Percentiles rank a stretch among this genome's conserved stretches.
These are phyloP conservation scores for Austroboletus festivus DNA, from an alignment of 768 basidiomycete genomes.

Conservation along the genomic window DNA sequence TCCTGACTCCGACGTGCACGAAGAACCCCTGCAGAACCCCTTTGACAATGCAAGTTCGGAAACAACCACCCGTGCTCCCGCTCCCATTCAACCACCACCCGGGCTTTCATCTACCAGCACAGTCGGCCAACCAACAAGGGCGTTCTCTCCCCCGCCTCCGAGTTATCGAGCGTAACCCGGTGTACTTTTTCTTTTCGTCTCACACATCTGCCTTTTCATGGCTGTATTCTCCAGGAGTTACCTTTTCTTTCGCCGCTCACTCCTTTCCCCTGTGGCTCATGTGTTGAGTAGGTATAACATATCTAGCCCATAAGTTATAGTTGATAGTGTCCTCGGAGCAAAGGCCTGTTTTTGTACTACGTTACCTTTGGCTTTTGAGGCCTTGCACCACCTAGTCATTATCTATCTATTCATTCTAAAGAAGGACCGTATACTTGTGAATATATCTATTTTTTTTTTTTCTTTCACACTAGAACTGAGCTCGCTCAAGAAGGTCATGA, in stretches of 20 bases:
- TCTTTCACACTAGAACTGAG: no score
- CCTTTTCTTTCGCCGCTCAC: not conserved
- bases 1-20: slow-evolving; percentile 6
- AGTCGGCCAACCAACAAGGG: not conserved
- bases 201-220: not conserved
- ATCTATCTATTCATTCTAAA: no score
- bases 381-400: no score
- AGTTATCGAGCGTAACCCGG: slow-evolving; percentile 12
- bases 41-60: slow-evolving; percentile 23
- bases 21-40: slow-evolving; percentile 22
- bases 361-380: not conserved
- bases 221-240: not conserved
- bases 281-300: slow-evolving; percentile 5
- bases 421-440: not conserved
- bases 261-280: slow-evolving; percentile 1
- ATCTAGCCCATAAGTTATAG: slow-evolving; percentile 24
- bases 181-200: not conserved
- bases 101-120: slow-evolving; percentile 7
- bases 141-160: slow-evolving; percentile 21
- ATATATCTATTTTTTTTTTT: not conserved
- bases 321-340: slow-evolving; percentile 6
- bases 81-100: slow-evolving; percentile 12
- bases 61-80: slow-evolving; percentile 11
- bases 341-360: slow-evolving; percentile 17
- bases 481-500: no score